Percentiles rank a stretch among this genome's conserved stretches.
These are phyloP conservation scores for Linnemannia schmuckeri DNA, from an alignment of 192 early-diverging fungal genomes.

Conservation along the genomic window DNA sequence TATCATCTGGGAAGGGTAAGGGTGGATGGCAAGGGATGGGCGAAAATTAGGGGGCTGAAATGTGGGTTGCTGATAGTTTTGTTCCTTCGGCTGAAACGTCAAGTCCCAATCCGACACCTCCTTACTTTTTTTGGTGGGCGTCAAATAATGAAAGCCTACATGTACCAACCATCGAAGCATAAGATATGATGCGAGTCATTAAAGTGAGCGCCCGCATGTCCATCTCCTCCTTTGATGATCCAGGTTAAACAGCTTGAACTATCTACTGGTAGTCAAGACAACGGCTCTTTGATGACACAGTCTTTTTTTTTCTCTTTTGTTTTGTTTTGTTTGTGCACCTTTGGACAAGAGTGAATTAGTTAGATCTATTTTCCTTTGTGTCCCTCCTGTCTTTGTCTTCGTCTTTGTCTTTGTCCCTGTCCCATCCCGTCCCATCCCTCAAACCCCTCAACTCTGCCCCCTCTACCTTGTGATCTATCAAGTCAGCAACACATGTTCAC, in stretches of 20 bases:
- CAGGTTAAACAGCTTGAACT: no score
- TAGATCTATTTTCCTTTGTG: neutral
- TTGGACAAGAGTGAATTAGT: neutral
- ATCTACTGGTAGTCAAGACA: neutral
- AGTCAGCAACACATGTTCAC: conserved; percentile 1
- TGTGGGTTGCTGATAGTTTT: no score
- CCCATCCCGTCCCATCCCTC: no score
- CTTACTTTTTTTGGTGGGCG: neutral
- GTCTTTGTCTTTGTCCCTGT: neutral
- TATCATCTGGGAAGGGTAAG: no score
- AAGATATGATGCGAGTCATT: no score
- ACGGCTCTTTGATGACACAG: neutral
- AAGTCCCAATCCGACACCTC: neutral
- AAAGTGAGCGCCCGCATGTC: no score
- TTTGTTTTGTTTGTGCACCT: neutral
- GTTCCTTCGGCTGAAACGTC: neutral
- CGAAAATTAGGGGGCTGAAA: no score
- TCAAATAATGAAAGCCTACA: neutral
- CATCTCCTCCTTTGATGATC: no score
- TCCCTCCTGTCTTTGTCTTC: neutral
- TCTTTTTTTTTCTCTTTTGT: neutral
- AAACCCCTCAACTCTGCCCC: neutral
- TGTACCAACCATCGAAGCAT: neutral
- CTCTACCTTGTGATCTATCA: conserved; percentile 1
- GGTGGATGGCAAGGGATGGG: no score